These are phyloP conservation scores for Eucalyptus virginea DNA, from an alignment of 345 rosid genomes.

Conservation along the genomic window DNA sequence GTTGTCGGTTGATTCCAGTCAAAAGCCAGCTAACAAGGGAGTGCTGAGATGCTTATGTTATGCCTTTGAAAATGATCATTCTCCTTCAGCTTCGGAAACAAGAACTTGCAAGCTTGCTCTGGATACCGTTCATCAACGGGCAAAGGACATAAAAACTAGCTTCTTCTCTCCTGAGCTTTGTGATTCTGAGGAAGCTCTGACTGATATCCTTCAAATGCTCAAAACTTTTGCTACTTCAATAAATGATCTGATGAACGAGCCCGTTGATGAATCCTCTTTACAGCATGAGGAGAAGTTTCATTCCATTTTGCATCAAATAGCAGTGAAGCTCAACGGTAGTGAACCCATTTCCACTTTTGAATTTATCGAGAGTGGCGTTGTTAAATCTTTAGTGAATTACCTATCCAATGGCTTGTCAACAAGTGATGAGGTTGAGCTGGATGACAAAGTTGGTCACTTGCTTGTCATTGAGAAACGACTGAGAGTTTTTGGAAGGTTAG, in stretches of 20 bases:
- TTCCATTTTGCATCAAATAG: conserved; percentile 33
- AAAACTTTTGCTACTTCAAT: conserved; percentile 46
- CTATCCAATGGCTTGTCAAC: conserved; percentile 48
- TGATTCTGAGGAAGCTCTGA: conserved; percentile 55
- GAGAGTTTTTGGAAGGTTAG: conserved; percentile 49
- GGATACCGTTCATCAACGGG: conserved; percentile 54
- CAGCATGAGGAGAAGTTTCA: conserved; percentile 42
- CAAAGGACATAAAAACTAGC: conserved; percentile 44
- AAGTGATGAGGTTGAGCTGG: conserved; percentile 17
- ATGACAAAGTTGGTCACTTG: conserved; percentile 6
- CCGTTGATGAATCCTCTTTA: conserved; percentile 9
- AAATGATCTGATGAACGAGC: conserved; percentile 27
- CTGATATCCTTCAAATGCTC: conserved; percentile 77
- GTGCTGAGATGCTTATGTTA: conserved; percentile 69
- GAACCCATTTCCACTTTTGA: conserved; percentile 91
- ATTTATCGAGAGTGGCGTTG: conserved; percentile 83
- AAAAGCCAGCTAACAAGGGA: conserved; percentile 34
- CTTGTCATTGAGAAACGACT: conserved; percentile 48
- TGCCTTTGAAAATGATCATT: conserved; percentile 34
- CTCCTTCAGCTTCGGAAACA: conserved; percentile 19
- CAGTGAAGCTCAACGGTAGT: conserved; percentile 55
- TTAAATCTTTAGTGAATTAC: conserved; percentile 56
- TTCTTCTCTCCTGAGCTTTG: conserved; percentile 51
- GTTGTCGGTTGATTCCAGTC: conserved; percentile 30
- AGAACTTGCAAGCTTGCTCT: conserved; percentile 56